Evolutionary conservation across 305 asterid species (phyloP).

Genomic region (Fraxinus floribunda): DNA sequence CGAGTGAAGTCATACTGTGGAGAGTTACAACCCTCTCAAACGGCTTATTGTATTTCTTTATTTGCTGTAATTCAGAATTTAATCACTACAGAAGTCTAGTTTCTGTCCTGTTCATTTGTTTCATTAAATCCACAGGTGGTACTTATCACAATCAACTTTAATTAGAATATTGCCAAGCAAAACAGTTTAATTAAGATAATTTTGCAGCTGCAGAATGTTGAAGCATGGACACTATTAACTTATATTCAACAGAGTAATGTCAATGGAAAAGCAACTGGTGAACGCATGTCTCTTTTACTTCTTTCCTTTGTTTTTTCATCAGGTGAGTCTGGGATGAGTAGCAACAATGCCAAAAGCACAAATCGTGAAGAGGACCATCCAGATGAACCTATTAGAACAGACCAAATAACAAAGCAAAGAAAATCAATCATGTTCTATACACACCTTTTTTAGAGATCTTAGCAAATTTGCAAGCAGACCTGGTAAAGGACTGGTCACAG

Average conservation of each 20-base stretch:
- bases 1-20: too few relatives aligned
- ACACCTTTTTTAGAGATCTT: slow-evolving; percentile 62
- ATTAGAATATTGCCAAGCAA: not conserved
- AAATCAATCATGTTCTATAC: not conserved
- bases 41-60: too few relatives aligned
- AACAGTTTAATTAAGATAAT: not conserved
- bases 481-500: slow-evolving; percentile 75
- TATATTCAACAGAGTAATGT: not conserved
- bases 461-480: slow-evolving; percentile 62
- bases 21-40: too few relatives aligned
- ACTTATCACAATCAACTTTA: slow-evolving; percentile 12
- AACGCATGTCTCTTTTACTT: not conserved
- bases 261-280: not conserved
- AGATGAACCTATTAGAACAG: slow-evolving; percentile 7
- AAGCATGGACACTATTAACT: not conserved
- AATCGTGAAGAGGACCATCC: not conserved
- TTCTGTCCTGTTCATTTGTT: too few relatives aligned
- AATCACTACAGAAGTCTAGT: too few relatives aligned
- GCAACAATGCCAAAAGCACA: not conserved
- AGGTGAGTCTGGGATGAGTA: not conserved
- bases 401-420: not conserved
- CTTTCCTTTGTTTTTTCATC: not conserved
- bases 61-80: too few relatives aligned
- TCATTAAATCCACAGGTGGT: too few relatives aligned
- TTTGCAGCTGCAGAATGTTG: slow-evolving; percentile 23